Evolutionary conservation across 768 basidiomycete species (phyloP).

Genomic region (Pisolithus microcarpus): DNA sequence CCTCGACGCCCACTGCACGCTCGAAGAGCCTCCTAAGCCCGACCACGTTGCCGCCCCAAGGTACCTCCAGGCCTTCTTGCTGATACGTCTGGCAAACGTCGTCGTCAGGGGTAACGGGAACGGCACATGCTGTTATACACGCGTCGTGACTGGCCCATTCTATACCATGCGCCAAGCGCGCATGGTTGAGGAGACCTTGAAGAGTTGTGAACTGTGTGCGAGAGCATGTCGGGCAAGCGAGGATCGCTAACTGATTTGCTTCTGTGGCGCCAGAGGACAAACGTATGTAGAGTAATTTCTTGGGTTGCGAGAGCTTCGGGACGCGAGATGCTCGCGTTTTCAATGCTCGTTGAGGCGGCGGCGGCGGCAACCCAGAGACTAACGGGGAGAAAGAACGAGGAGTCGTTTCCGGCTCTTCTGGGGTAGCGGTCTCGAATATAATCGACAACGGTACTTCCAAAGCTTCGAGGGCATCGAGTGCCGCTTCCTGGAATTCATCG

Average conservation of each 20-base stretch:
- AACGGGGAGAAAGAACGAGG: conserved; percentile 16
- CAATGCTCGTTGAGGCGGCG: conserved; percentile 12
- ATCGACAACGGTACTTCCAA: conserved; percentile 33
- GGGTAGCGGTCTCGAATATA: conserved; percentile 24
- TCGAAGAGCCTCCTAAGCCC: conserved; percentile 43
- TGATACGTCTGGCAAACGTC: conserved; percentile 31
- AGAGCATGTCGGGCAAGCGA: conserved; percentile 37
- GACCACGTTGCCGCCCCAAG: conserved; percentile 32
- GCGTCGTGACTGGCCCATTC: conserved; percentile 48
- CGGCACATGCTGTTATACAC: conserved; percentile 40
- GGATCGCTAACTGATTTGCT: conserved; percentile 24
- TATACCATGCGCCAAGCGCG: conserved; percentile 40
- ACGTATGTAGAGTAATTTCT: conserved; percentile 37
- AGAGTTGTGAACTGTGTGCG: conserved; percentile 45
- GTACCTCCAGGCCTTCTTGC: conserved; percentile 31
- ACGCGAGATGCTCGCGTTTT: conserved; percentile 24
- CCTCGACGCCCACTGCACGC: conserved; percentile 39
- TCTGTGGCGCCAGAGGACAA: conserved; percentile 19
- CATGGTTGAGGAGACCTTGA: conserved; percentile 48
- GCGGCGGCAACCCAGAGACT: conserved; percentile 7
- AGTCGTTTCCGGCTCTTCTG: conserved; percentile 18
- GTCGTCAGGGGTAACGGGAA: conserved; percentile 27
- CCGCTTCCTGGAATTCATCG: conserved; percentile 33
- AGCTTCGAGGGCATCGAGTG: conserved; percentile 36
- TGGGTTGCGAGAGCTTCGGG: conserved; percentile 21